Conservation (phyloP, 2,329 filamentous ascomycete species). For the Chrysosporium queenslandicum region DNA sequence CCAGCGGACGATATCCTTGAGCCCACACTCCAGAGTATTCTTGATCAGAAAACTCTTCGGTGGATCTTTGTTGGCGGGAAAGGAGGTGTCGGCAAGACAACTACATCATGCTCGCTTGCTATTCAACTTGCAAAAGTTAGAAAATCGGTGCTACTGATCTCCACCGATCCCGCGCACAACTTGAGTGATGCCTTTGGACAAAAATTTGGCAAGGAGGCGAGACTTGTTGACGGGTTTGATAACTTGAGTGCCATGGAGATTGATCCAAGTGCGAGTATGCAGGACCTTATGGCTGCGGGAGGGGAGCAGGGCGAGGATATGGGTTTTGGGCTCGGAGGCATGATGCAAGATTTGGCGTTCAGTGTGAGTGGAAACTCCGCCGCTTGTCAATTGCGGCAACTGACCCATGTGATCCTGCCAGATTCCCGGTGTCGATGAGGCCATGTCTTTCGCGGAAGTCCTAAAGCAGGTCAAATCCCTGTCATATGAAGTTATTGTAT, state of each 20-base stretch:
- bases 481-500: slow-evolving; percentile 97
- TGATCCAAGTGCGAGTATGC: slow-evolving; percentile 94
- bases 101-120: slow-evolving; percentile 95
- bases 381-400: background rate
- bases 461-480: slow-evolving; percentile 98
- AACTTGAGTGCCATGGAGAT: slow-evolving; percentile 99
- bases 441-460: slow-evolving; percentile 99
- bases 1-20: slow-evolving; percentile 63
- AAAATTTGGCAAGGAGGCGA: slow-evolving; percentile 98
- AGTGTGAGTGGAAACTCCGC: slow-evolving; percentile 51
- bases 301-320: slow-evolving; percentile 55
- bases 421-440: slow-evolving; percentile 98
- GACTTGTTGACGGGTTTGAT: slow-evolving; percentile 79
- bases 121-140: slow-evolving; percentile 94
- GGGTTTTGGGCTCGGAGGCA: slow-evolving; percentile 67
- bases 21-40: slow-evolving; percentile 84
- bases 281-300: slow-evolving; percentile 74
- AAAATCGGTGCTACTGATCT: slow-evolving; percentile 93
- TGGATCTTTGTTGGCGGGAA: slow-evolving; percentile 99
- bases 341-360: slow-evolving; percentile 98
- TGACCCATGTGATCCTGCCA: slow-evolving; percentile 29
- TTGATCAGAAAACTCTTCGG: slow-evolving; percentile 87
- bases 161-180: slow-evolving; percentile 96
- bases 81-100: slow-evolving; percentile 97
- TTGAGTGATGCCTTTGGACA: slow-evolving; percentile 95